Evolutionary conservation across 352 stramenopile genomes (phyloP).

Genomic region (Pythium coloratum): DNA sequence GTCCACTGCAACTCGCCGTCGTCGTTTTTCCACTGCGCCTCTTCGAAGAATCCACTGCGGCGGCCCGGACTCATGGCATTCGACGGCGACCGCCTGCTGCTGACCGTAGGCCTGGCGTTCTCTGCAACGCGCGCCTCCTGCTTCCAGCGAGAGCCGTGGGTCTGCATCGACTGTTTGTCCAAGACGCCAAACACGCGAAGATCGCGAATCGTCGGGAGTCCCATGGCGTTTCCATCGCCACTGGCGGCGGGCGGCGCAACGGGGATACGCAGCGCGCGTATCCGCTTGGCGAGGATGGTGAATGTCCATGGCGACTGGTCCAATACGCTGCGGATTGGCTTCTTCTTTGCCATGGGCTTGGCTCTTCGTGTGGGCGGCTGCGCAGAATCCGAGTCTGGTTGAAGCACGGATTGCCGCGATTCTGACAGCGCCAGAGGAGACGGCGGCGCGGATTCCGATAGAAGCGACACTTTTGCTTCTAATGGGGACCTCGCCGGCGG

Average conservation of each 20-base stretch:
- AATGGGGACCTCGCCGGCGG: not conserved
- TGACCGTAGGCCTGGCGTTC: conserved; percentile 3
- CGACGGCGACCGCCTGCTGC: conserved; percentile 1
- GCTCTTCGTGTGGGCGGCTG: conserved; percentile 10
- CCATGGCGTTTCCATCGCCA: not conserved
- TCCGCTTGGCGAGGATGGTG: conserved; percentile 36
- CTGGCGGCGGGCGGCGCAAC: conserved; percentile 22
- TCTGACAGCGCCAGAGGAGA: not conserved
- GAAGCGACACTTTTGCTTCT: not conserved
- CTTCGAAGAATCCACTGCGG: conserved; percentile 51
- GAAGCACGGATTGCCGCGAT: conserved; percentile 1
- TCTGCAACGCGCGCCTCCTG: conserved; percentile 31
- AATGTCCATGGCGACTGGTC: conserved; percentile 53
- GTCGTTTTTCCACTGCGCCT: conserved; percentile 48
- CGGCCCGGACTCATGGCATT: conserved; percentile 8
- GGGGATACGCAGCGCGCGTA: conserved; percentile 52
- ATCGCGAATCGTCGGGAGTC: conserved; percentile 36
- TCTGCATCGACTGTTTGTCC: conserved; percentile 55
- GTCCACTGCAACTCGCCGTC: conserved; percentile 61
- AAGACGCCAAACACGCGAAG: conserved; percentile 58
- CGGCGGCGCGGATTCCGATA: not conserved
- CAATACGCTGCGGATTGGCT: conserved; percentile 22
- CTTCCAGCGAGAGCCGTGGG: conserved; percentile 52
- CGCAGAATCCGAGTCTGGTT: not conserved
- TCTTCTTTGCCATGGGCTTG: conserved; percentile 22